Evolutionary conservation across 2,329 filamentous ascomycete genomes (phyloP).

Genomic region (Clonostachys byssicola): DNA sequence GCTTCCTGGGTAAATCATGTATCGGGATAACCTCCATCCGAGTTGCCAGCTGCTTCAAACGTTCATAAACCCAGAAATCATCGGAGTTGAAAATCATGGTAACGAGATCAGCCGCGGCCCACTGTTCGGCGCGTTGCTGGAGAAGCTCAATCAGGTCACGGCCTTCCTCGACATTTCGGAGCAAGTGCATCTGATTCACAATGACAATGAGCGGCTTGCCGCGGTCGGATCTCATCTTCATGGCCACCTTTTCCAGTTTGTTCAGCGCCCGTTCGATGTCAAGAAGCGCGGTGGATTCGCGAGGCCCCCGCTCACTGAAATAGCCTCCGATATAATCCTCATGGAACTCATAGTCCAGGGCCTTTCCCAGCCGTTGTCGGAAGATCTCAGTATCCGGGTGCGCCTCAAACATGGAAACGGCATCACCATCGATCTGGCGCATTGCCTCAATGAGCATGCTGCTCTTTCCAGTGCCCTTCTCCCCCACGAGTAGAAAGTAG

Average conservation of each 20-base stretch:
- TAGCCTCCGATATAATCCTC: slow-evolving; percentile 97
- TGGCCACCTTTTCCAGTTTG: slow-evolving; percentile 93
- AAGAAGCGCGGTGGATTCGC: slow-evolving; percentile 85
- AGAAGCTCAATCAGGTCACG: slow-evolving; percentile 89
- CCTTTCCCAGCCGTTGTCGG: slow-evolving; percentile 85
- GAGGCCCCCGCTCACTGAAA: slow-evolving; percentile 88
- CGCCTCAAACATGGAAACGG: slow-evolving; percentile 92
- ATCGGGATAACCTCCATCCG: slow-evolving; percentile 93
- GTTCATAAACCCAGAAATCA: slow-evolving; percentile 98
- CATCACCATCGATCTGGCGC: slow-evolving; percentile 85
- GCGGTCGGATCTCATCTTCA: slow-evolving; percentile 59
- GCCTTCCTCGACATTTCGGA: slow-evolving; percentile 90
- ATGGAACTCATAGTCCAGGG: slow-evolving; percentile 93
- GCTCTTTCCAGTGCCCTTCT: slow-evolving; percentile 95
- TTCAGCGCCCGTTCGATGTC: slow-evolving; percentile 97
- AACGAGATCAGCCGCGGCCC: slow-evolving; percentile 87
- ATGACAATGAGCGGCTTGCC: slow-evolving; percentile 81
- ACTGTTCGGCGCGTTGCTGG: slow-evolving; percentile 92
- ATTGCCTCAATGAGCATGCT: slow-evolving; percentile 95
- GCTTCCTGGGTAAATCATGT: slow-evolving; percentile 72
- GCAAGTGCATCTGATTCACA: slow-evolving; percentile 88
- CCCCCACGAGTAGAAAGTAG: slow-evolving; percentile 88
- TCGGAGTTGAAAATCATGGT: slow-evolving; percentile 95
- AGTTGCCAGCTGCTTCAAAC: slow-evolving; percentile 86
- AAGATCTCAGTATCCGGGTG: slow-evolving; percentile 96